Evolutionary conservation across 345 rosid species (phyloP).

Genomic region (Brassica carinata): DNA sequence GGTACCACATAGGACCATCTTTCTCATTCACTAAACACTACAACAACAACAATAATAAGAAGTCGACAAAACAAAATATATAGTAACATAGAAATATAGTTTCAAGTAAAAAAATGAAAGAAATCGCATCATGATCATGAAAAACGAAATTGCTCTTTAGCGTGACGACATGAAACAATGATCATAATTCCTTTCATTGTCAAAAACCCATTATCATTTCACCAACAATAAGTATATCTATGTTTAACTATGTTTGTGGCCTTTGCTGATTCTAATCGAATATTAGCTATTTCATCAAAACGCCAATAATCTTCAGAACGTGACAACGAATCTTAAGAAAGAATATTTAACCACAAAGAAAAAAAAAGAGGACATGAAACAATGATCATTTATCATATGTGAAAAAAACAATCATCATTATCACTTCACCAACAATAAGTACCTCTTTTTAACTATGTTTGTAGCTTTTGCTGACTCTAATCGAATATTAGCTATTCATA

Average conservation of each 20-base stretch:
- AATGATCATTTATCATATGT: slow-evolving; percentile 8
- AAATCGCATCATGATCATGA: slow-evolving; percentile 5
- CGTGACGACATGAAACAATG: slow-evolving; percentile 13
- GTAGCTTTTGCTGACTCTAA: slow-evolving; percentile 4
- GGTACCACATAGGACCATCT: slow-evolving; percentile 26
- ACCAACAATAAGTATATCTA: slow-evolving; percentile 7
- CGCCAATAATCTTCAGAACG: slow-evolving; percentile 27
- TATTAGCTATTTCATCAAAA: slow-evolving; percentile 7
- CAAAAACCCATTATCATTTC: neutral
- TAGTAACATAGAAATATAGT: neutral
- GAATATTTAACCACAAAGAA: slow-evolving; percentile 2
- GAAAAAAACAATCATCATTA: neutral
- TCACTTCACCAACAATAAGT: neutral
- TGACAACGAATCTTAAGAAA: slow-evolving; percentile 23
- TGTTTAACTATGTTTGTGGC: neutral
- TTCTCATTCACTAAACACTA: slow-evolving; percentile 20
- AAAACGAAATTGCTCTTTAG: slow-evolving; percentile 9
- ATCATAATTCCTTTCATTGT: neutral
- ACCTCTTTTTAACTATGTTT: neutral
- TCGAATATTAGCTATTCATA: slow-evolving; percentile 7
- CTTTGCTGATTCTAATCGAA: slow-evolving; percentile 2
- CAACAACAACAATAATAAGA: neutral
- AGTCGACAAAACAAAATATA: neutral
- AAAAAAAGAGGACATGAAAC: slow-evolving; percentile 12
- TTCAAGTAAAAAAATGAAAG: slow-evolving; percentile 1